Evolutionary conservation across 2,329 filamentous ascomycete species (phyloP).

Genomic region (Colletotrichum tabaci): DNA sequence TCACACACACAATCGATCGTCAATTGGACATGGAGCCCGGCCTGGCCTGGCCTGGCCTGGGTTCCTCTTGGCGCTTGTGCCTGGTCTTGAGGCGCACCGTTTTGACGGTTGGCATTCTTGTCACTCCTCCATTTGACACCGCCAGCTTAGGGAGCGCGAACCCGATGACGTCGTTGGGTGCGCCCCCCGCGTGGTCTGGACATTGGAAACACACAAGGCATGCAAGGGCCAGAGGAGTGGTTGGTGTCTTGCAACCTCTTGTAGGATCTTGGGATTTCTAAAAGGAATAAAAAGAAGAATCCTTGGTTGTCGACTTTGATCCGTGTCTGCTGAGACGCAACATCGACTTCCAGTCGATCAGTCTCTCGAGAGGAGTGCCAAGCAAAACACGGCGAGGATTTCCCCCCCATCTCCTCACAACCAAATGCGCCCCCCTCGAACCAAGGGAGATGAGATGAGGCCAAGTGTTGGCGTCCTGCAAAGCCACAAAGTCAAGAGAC

Average conservation of each 20-base stretch:
- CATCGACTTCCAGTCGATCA: too few relatives aligned
- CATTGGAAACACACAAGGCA: neutral
- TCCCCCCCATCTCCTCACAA: neutral
- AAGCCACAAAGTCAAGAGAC: conserved; percentile 3
- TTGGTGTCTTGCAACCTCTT: too few relatives aligned
- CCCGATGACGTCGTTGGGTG: neutral
- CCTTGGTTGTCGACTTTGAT: too few relatives aligned
- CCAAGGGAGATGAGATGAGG: neutral
- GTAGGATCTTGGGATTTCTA: too few relatives aligned
- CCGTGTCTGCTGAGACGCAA: neutral
- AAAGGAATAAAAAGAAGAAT: too few relatives aligned
- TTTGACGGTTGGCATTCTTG: neutral
- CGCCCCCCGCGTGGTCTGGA: neutral
- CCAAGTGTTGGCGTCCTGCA: neutral
- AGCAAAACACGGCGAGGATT: neutral
- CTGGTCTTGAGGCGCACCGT: neutral
- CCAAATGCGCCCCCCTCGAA: neutral
- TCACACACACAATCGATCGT: neutral
- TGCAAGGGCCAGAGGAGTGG: neutral
- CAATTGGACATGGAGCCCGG: too few relatives aligned
- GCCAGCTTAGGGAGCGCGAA: too few relatives aligned
- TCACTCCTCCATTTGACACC: neutral
- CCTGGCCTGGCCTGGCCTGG: neutral
- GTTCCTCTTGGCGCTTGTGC: neutral
- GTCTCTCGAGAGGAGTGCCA: neutral